phyloP scores from a whole-genome alignment of 768 basidiomycete species.

The Clavaria fumosa region DNA sequence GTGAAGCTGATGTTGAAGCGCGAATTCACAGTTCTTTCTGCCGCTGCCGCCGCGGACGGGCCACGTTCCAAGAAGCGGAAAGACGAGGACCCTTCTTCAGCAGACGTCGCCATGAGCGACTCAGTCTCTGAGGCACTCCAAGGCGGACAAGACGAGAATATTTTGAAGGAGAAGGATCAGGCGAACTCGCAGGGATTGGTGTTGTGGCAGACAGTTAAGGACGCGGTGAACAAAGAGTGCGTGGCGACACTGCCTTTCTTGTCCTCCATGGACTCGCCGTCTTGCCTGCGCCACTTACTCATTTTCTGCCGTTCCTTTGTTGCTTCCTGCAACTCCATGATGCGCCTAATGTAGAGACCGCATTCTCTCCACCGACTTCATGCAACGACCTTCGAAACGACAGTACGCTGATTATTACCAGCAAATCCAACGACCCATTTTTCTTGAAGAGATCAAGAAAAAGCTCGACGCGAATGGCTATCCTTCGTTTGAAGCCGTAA shows the following conservation, averaged over 20 bases:
- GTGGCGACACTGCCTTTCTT: conserved; percentile 33
- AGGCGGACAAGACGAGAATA: conserved; percentile 4
- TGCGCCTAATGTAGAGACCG: conserved; percentile 35
- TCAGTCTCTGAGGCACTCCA: not conserved
- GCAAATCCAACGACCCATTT: conserved; percentile 67
- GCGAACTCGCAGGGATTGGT: conserved; percentile 54
- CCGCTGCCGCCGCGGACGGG: conserved; percentile 26
- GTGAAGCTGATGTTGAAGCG: conserved; percentile 37
- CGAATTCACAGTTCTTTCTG: conserved; percentile 24
- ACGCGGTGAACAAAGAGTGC: conserved; percentile 80
- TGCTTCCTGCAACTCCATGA: conserved; percentile 13
- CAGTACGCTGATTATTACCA: conserved; percentile 79
- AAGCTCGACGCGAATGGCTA: conserved; percentile 49
- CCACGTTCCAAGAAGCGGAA: conserved; percentile 38
- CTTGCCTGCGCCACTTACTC: conserved; percentile 13
- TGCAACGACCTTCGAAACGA: conserved; percentile 54
- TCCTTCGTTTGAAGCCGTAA: conserved; percentile 46
- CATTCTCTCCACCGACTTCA: conserved; percentile 45
- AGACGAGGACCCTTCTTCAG: conserved; percentile 13
- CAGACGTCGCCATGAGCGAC: conserved; percentile 6
- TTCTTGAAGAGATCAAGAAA: conserved; percentile 79
- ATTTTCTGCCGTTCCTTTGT: conserved; percentile 15
- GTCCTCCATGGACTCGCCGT: conserved; percentile 14
- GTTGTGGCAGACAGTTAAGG: conserved; percentile 67
- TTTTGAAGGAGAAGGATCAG: conserved; percentile 16